Conservation (phyloP, 1,284 basidiomycete species). For the Marasmius tenuissimus region DNA sequence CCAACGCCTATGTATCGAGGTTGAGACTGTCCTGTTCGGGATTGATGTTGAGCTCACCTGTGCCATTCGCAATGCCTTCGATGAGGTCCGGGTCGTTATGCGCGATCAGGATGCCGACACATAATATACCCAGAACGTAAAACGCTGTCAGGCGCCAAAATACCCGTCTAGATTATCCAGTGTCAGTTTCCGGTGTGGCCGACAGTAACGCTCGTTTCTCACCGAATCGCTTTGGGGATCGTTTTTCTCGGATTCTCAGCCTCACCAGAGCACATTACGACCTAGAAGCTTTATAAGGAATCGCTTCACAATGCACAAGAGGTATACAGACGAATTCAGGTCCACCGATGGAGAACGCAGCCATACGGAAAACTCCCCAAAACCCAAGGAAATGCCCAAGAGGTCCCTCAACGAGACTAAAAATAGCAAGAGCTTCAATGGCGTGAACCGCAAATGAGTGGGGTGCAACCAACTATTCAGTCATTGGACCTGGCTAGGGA, state of each 20-base stretch:
- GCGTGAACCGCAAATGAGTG: background rate
- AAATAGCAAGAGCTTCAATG: background rate
- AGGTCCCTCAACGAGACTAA: conserved; percentile 11
- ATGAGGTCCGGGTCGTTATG: conserved; percentile 13
- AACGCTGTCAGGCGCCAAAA: conserved; percentile 16
- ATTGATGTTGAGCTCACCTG: conserved; percentile 46
- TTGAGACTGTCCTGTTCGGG: conserved; percentile 33
- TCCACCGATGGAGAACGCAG: conserved; percentile 55
- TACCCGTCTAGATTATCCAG: conserved; percentile 8
- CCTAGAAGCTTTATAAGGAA: background rate
- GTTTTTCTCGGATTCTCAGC: conserved; percentile 43
- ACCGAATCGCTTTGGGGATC: conserved; percentile 54
- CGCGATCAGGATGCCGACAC: conserved; percentile 33
- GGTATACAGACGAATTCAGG: conserved; percentile 46
- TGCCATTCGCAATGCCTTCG: conserved; percentile 28
- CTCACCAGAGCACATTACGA: conserved; percentile 44
- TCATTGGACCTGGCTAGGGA: conserved; percentile 13
- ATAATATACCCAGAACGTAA: conserved; percentile 16
- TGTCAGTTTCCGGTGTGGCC: conserved; percentile 19
- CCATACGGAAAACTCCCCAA: conserved; percentile 34
- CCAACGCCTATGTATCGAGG: conserved; percentile 32
- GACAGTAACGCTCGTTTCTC: conserved; percentile 39
- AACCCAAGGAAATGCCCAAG: conserved; percentile 19
- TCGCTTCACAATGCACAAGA: background rate
- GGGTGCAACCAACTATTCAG: conserved; percentile 10